Evolutionary conservation across 2,329 filamentous ascomycete species (phyloP).

Genomic region (Cladosporium phlei): DNA sequence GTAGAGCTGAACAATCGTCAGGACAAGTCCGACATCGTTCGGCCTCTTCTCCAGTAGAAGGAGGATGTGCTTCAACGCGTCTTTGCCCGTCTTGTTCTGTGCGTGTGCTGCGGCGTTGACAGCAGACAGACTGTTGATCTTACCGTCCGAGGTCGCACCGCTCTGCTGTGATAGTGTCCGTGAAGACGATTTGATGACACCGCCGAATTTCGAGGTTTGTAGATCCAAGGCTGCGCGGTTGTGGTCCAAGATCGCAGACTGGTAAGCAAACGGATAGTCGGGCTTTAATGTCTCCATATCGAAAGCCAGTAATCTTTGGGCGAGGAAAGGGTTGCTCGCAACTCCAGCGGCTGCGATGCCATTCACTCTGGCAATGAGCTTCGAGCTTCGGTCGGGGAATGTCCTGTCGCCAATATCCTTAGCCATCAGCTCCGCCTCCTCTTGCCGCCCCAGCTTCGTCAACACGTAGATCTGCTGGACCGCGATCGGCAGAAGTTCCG

Average conservation of each 20-base stretch:
- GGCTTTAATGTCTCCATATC: slow-evolving; percentile 50
- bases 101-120: slow-evolving; percentile 72
- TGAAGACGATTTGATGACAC: slow-evolving; percentile 55
- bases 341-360: slow-evolving; percentile 43
- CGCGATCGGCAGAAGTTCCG: slow-evolving; percentile 69
- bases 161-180: slow-evolving; percentile 46
- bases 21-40: slow-evolving; percentile 70
- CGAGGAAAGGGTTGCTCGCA: slow-evolving; percentile 60
- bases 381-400: slow-evolving; percentile 63
- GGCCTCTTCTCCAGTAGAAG: slow-evolving; percentile 68
- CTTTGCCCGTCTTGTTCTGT: slow-evolving; percentile 58
- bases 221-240: slow-evolving; percentile 64
- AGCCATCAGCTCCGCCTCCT: slow-evolving; percentile 61
- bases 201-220: slow-evolving; percentile 62
- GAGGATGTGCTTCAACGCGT: slow-evolving; percentile 64
- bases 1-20: slow-evolving; percentile 79
- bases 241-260: slow-evolving; percentile 56
- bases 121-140: slow-evolving; percentile 54
- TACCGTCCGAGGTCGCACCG: slow-evolving; percentile 35
- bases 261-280: slow-evolving; percentile 68
- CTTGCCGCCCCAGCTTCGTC: slow-evolving; percentile 58
- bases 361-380: slow-evolving; percentile 65
- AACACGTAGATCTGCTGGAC: slow-evolving; percentile 73
- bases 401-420: slow-evolving; percentile 59
- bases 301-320: slow-evolving; percentile 57